A percentile compares a stretch with the other conserved stretches of the same genome.
These are phyloP conservation scores for Cutaneotrichosporon sp. DNA, from an alignment of 1,284 basidiomycete genomes.

Conservation along the genomic window DNA sequence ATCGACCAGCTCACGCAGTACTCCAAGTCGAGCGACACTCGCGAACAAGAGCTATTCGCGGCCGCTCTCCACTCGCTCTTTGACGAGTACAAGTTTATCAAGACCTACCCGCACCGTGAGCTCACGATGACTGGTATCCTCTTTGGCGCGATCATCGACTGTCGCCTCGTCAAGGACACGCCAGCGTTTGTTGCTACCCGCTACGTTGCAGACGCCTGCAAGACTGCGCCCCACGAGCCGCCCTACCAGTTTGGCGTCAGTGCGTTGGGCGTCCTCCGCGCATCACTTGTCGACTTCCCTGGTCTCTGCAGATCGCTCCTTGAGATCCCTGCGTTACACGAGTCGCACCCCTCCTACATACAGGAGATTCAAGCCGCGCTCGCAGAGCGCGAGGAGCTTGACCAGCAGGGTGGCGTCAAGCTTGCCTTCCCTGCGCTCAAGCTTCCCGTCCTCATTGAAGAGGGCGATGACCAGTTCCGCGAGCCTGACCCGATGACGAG, in stretches of 20 bases:
- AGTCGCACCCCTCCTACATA: constrained; percentile 82
- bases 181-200: constrained; percentile 96
- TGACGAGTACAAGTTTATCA: constrained; percentile 99
- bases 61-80: constrained; percentile 99
- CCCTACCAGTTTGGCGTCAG: constrained; percentile 95
- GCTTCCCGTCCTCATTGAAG: constrained; percentile 52
- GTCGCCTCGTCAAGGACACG: constrained; percentile 89
- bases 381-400: constrained; percentile 50
- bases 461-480: constrained; percentile 61
- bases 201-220: constrained; percentile 92
- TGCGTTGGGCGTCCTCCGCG: constrained; percentile 84
- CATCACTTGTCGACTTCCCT: constrained; percentile 87
- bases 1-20: constrained; percentile 80
- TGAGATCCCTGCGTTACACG: constrained; percentile 80
- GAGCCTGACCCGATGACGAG: constrained; percentile 81
- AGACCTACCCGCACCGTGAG: constrained; percentile 91
- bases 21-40: constrained; percentile 76
- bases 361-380: constrained; percentile 71
- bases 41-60: constrained; percentile 94
- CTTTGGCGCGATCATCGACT: constrained; percentile 94
- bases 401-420: constrained; percentile 56
- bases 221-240: constrained; percentile 77
- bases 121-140: constrained; percentile 93
- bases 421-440: constrained; percentile 53
- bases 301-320: constrained; percentile 87